phyloP scores from a whole-genome alignment of 345 rosid genomes.

The Alliaria petiolata region DNA sequence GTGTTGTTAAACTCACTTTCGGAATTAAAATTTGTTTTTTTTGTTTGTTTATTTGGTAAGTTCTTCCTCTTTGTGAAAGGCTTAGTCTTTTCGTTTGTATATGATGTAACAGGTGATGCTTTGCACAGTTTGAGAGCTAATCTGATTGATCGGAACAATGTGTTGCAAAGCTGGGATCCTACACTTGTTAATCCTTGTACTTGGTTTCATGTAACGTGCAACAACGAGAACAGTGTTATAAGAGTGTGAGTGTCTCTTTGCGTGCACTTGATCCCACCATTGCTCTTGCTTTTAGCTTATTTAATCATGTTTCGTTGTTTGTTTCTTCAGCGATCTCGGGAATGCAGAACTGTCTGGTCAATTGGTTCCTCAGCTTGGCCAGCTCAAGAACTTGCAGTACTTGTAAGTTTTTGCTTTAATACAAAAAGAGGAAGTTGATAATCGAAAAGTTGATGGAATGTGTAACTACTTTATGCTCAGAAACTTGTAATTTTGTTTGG shows the following conservation, averaged over 20 bases:
- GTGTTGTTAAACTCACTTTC: not conserved
- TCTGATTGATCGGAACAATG: slow-evolving; percentile 71
- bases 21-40: not conserved
- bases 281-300: not conserved
- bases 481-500: not conserved
- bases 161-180: slow-evolving; percentile 95
- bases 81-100: not conserved
- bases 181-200: slow-evolving; percentile 95
- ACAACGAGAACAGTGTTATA: slow-evolving; percentile 88
- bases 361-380: slow-evolving; percentile 84
- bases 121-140: slow-evolving; percentile 72
- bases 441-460: too few relatives aligned
- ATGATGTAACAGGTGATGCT: slow-evolving; percentile 69
- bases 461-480: not conserved
- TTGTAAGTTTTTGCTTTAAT: slow-evolving; percentile 45
- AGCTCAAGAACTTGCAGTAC: slow-evolving; percentile 87
- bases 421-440: not conserved
- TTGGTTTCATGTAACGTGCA: slow-evolving; percentile 94
- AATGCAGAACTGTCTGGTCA: slow-evolving; percentile 92
- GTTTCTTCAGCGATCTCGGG: slow-evolving; percentile 73
- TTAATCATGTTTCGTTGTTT: slow-evolving; percentile 12
- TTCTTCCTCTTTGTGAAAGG: slow-evolving; percentile 4
- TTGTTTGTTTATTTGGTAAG: not conserved
- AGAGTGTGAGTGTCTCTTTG: slow-evolving; percentile 60
- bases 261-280: not conserved